Evolutionary conservation across 2,329 filamentous ascomycete species (phyloP), one percentile per base, ranked within the genome.

Genomic region (Magnaporthales sp.): DNA sequence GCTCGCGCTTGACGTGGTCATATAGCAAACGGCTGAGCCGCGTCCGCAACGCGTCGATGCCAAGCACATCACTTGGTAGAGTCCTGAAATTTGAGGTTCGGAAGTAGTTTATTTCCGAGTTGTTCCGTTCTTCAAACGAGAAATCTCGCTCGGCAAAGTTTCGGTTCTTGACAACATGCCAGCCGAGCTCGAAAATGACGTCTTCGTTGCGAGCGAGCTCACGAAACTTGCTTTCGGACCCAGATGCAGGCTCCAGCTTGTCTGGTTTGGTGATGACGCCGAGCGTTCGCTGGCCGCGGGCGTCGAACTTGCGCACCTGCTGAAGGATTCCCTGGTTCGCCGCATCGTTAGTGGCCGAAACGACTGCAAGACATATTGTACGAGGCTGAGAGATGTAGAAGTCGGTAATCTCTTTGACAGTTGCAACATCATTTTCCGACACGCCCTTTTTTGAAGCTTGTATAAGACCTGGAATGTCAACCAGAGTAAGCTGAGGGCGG

Each of bases 181-280:
- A 87, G 0, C 84, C 83, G 0, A 85, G 79, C 0, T 76, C 72
- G 27, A 86, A 80, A 3, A 79, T 71, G 0, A 83, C 76, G 10
- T 84, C 78, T 2, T 77, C 70, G 64, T 85, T 85, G 64, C 73
- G 73, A 0, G 80, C 82, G 0, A 85, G 74, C 0, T 74, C 72
- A 1, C 81, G 61, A 61, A 77, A 84, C 3, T 73, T 66, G 0
- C 66, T 66, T 69, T 84, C 81, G 30, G 74, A 77, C 0, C 75
- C 78, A 0, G 81, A 81, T 0, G 76, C 77, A 0, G 67, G 63
- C 6, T 72, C 70, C 11, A 77, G 67, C 3, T 69, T 73, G 68
- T 87, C 84, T 0, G 84, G 84, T 71, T 87, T 87, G 0, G 86
- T 88, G 68, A 87, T 82, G 67, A 87, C 79, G 2, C 84, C 84